Conservation (phyloP, 345 rosid genomes). For the Mercurialis annua region DNA sequence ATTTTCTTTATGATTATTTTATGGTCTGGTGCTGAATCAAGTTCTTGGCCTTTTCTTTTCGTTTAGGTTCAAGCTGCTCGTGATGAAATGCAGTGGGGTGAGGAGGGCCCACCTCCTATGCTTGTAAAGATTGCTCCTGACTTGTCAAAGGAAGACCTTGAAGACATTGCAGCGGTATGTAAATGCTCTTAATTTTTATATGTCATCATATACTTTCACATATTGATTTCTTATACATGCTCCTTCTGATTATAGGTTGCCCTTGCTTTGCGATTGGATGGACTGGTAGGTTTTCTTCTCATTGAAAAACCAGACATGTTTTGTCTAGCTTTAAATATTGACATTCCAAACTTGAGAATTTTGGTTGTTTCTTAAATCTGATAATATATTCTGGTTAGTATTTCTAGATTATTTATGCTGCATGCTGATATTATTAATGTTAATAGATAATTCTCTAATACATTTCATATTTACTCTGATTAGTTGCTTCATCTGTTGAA, state of each 20-base stretch:
- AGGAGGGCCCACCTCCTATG: constrained; percentile 96
- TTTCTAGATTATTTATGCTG: not conserved
- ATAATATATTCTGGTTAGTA: not conserved
- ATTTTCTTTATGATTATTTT: not conserved
- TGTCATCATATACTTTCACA: not conserved
- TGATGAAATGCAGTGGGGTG: constrained; percentile 99
- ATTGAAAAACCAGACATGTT: not conserved
- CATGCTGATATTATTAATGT: not conserved
- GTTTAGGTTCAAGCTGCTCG: constrained; percentile 93
- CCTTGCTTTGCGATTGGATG: constrained; percentile 91
- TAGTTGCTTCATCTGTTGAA: not conserved
- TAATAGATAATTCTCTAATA: not conserved
- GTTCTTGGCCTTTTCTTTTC: constrained; percentile 6
- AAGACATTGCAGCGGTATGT: constrained; percentile 94
- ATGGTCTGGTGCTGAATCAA: constrained; percentile 8
- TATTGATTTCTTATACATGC: constrained; percentile 27
- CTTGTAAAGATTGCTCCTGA: constrained; percentile 98
- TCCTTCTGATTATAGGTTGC: constrained; percentile 67
- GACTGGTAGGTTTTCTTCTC: constrained; percentile 58
- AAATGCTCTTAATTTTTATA: constrained; percentile 10
- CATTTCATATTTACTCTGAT: not conserved
- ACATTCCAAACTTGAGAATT: not conserved
- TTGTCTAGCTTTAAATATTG: not conserved
- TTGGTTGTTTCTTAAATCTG: not conserved
- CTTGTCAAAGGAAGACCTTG: constrained; percentile 89